phyloP scores from a whole-genome alignment of 2,329 filamentous ascomycete species.

The Akanthomyces lecanii region DNA sequence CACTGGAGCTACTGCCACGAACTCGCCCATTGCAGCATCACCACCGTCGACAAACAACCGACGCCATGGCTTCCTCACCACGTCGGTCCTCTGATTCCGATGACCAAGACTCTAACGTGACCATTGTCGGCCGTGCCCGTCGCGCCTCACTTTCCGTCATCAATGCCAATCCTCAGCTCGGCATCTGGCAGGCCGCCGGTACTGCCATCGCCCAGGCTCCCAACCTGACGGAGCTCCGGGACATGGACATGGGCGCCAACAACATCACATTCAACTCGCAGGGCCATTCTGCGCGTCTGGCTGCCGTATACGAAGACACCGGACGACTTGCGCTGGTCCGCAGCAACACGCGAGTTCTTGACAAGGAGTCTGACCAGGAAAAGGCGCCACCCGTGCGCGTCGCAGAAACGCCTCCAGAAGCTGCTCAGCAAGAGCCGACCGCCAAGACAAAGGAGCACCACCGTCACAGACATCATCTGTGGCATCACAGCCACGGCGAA shows the following conservation, averaged over 20 bases:
- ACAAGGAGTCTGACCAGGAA: neutral
- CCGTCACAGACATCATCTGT: slow-evolving; percentile 17
- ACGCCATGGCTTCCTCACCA: slow-evolving; percentile 3
- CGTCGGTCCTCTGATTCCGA: slow-evolving; percentile 5
- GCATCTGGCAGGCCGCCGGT: slow-evolving; percentile 29
- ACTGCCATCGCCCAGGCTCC: slow-evolving; percentile 30
- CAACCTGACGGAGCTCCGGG: slow-evolving; percentile 27
- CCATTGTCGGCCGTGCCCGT: slow-evolving; percentile 25
- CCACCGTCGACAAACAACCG: neutral
- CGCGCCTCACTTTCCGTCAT: slow-evolving; percentile 26
- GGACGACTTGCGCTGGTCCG: slow-evolving; percentile 25
- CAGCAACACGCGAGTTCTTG: slow-evolving; percentile 14
- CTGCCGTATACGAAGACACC: slow-evolving; percentile 23
- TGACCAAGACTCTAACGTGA: neutral
- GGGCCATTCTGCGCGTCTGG: slow-evolving; percentile 27
- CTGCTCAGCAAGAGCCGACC: neutral
- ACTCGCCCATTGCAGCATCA: neutral
- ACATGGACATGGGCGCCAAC: slow-evolving; percentile 24
- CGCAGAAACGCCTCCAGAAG: neutral
- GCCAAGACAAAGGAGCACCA: slow-evolving; percentile 2
- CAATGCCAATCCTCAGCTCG: slow-evolving; percentile 27
- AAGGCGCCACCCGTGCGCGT: neutral
- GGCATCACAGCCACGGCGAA: slow-evolving; percentile 21
- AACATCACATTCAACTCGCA: slow-evolving; percentile 28
- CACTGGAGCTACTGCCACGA: neutral